A percentile compares a stretch with the other conserved stretches of the same genome.
These are phyloP conservation scores for Barnettozyma californica DNA, from an alignment of 805 yeast species.

Conservation along the genomic window DNA sequence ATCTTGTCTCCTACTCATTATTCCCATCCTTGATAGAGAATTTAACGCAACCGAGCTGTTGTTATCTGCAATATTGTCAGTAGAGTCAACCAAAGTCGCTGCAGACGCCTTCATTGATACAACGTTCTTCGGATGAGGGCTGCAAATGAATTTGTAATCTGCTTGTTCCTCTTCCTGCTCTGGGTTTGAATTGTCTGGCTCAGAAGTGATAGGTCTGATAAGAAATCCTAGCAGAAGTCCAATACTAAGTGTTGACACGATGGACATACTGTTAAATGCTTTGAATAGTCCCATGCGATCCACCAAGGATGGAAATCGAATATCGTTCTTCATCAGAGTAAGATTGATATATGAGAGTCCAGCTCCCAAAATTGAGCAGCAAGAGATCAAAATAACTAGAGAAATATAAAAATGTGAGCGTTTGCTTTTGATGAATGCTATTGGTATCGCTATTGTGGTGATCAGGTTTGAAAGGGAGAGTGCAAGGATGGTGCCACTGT, in stretches of 20 bases:
- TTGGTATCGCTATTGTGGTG: constrained; percentile 3
- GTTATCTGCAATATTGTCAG: not conserved
- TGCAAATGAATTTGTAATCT: not conserved
- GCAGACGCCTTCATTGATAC: constrained; percentile 25
- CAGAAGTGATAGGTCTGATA: not conserved
- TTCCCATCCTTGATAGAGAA: constrained; percentile 2
- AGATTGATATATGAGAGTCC: constrained; percentile 18
- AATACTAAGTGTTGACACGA: constrained; percentile 7
- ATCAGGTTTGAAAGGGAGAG: constrained; percentile 6
- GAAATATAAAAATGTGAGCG: not conserved
- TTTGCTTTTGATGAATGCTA: not conserved
- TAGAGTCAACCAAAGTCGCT: constrained; percentile 22
- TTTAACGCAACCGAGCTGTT: not conserved
- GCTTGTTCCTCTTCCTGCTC: not conserved
- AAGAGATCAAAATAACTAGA: constrained; percentile 4
- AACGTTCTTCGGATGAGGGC: not conserved
- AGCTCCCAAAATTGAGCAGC: constrained; percentile 20
- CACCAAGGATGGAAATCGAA: not conserved
- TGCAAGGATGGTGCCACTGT: constrained; percentile 2
- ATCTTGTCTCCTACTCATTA: not conserved
- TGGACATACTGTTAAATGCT: constrained; percentile 9
- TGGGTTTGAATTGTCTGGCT: not conserved
- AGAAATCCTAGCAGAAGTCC: constrained; percentile 8
- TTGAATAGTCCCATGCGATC: constrained; percentile 1
- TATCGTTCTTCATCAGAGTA: not conserved